These are phyloP conservation scores for Nephromyces sp. DNA, from an alignment of 169 alveolate species.

Conservation along the genomic window DNA sequence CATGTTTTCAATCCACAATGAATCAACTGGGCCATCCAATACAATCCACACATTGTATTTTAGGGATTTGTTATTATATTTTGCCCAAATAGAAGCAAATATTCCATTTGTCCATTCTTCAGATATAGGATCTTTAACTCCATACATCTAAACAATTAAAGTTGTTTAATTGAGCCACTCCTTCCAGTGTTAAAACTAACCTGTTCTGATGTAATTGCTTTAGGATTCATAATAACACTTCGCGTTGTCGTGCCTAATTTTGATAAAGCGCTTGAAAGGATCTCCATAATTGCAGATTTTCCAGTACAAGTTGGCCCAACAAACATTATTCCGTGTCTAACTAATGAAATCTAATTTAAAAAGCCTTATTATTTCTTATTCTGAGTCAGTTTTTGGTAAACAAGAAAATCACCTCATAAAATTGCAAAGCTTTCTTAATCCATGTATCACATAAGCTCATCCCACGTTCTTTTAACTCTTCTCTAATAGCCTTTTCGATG, in stretches of 20 bases:
- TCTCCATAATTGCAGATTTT: constrained; percentile 83
- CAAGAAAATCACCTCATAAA: constrained; percentile 40
- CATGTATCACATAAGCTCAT: constrained; percentile 48
- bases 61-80: constrained; percentile 74
- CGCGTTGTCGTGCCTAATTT: constrained; percentile 64
- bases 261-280: constrained; percentile 77
- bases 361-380: constrained; percentile 26
- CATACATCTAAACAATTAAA: background rate
- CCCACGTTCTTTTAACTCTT: constrained; percentile 19
- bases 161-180: background rate
- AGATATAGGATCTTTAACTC: constrained; percentile 71
- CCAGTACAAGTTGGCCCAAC: constrained; percentile 94
- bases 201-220: constrained; percentile 86
- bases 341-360: constrained; percentile 80
- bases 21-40: constrained; percentile 94
- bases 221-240: constrained; percentile 86
- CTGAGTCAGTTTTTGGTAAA: constrained; percentile 1
- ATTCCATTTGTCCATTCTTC: constrained; percentile 94
- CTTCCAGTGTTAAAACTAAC: no score
- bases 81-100: constrained; percentile 85
- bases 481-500: constrained; percentile 62
- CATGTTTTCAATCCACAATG: constrained; percentile 89
- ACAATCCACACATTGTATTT: constrained; percentile 85
- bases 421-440: constrained; percentile 74
- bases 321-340: constrained; percentile 94